phyloP scores from a whole-genome alignment of 768 basidiomycete species.

The Dendrothele bispora region DNA sequence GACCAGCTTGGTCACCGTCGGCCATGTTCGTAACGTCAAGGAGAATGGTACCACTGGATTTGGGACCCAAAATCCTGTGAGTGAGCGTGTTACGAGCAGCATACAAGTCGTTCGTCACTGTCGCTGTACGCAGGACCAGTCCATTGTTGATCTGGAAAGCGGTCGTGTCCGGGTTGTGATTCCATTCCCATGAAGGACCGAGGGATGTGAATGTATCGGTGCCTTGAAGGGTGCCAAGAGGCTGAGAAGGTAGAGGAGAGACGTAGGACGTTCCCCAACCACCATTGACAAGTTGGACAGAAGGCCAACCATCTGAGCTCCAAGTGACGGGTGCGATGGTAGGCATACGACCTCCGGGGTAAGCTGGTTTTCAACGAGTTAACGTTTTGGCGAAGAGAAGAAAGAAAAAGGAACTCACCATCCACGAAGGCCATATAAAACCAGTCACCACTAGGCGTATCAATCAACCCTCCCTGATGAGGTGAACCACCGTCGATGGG shows the following conservation, averaged over 20 bases:
- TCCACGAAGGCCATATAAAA: too few relatives aligned
- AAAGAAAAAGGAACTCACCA: too few relatives aligned
- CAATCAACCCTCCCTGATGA: too few relatives aligned
- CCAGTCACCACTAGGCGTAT: too few relatives aligned
- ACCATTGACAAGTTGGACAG: constrained; percentile 13
- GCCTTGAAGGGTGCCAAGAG: constrained; percentile 10
- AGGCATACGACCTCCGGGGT: constrained; percentile 17
- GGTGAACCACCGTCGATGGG: constrained; percentile 6
- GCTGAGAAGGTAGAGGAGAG: constrained; percentile 8
- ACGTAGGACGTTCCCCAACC: constrained; percentile 14
- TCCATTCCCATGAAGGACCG: constrained; percentile 18
- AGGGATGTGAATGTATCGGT: constrained; percentile 17
- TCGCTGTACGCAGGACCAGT: constrained; percentile 16
- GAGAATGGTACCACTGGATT: constrained; percentile 15
- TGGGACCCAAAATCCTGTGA: constrained; percentile 15
- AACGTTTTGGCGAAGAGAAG: too few relatives aligned
- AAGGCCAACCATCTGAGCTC: constrained; percentile 17
- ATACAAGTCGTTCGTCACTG: constrained; percentile 32
- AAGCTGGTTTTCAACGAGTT: constrained; percentile 12
- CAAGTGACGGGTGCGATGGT: constrained; percentile 17
- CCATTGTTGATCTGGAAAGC: constrained; percentile 16
- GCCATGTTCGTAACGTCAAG: constrained; percentile 12
- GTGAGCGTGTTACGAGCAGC: constrained; percentile 20
- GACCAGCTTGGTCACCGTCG: constrained; percentile 18
- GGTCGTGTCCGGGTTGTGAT: constrained; percentile 22